These are phyloP conservation scores for Rhazya stricta DNA, from an alignment of 257 asterid genomes.

Conservation along the genomic window DNA sequence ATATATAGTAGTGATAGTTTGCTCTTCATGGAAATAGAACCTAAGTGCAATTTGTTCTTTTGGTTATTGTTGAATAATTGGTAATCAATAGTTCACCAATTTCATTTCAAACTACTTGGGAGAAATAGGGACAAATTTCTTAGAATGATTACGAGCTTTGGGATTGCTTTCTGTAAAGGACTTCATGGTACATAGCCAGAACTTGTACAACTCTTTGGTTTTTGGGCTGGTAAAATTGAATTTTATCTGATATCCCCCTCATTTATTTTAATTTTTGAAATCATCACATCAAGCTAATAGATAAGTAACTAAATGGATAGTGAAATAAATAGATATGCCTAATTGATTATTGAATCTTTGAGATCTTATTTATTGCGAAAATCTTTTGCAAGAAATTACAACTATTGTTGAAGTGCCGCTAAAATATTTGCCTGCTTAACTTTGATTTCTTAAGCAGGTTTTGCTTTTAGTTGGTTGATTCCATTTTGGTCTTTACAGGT, in stretches of 20 bases:
- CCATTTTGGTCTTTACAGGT: slow-evolving; percentile 43
- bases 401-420: neutral
- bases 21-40: neutral
- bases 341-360: too few species aligned
- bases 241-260: neutral
- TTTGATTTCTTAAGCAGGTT: slow-evolving; percentile 13
- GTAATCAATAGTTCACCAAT: neutral
- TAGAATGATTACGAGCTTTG: neutral
- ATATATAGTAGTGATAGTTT: neutral
- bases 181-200: neutral
- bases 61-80: neutral
- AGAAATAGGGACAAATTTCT: neutral
- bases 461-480: slow-evolving; percentile 7
- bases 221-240: neutral
- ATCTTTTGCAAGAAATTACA: neutral
- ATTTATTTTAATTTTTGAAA: neutral
- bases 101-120: neutral
- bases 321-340: neutral
- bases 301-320: neutral
- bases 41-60: neutral
- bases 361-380: neutral
- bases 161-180: neutral
- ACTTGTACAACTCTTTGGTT: neutral
- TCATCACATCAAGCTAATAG: neutral
- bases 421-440: neutral